phyloP scores from a whole-genome alignment of 2,329 filamentous ascomycete species.

The Hirsutella minnesotensis region DNA sequence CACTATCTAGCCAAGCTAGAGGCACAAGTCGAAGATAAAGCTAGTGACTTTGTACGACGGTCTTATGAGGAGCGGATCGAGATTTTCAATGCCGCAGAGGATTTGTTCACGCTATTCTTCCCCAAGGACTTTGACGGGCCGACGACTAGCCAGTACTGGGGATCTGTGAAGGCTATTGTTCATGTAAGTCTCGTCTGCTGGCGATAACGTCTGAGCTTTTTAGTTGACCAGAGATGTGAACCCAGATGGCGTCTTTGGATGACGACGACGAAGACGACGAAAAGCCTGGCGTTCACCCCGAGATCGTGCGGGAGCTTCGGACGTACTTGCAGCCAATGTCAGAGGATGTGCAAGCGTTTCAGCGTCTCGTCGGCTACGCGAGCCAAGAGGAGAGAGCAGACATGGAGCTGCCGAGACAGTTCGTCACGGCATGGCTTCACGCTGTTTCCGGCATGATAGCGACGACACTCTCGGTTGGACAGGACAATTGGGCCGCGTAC shows the following conservation, averaged over 20 bases:
- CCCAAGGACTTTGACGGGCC: slow-evolving; percentile 22
- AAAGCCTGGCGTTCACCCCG: neutral
- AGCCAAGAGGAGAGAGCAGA: slow-evolving; percentile 14
- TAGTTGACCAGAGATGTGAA: neutral
- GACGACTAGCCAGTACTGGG: slow-evolving; percentile 31
- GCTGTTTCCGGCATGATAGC: slow-evolving; percentile 25
- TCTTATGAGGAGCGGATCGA: slow-evolving; percentile 22
- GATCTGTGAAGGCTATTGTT: slow-evolving; percentile 20
- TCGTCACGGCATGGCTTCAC: slow-evolving; percentile 30
- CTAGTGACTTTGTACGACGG: slow-evolving; percentile 11
- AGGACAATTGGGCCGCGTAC: slow-evolving; percentile 14
- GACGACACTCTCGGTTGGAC: slow-evolving; percentile 8
- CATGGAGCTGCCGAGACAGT: slow-evolving; percentile 21
- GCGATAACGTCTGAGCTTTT: neutral
- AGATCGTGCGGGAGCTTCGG: slow-evolving; percentile 2
- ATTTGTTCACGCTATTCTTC: slow-evolving; percentile 29
- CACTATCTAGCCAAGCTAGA: slow-evolving; percentile 11
- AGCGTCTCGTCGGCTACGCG: slow-evolving; percentile 16
- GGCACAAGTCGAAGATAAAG: slow-evolving; percentile 11
- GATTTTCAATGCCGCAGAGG: slow-evolving; percentile 27
- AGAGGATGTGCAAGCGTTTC: slow-evolving; percentile 15
- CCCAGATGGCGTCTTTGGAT: slow-evolving; percentile 4
- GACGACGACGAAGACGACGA: slow-evolving; percentile 1
- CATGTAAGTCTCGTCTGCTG: slow-evolving; percentile 12
- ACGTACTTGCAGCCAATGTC: slow-evolving; percentile 11